Conservation (phyloP, 1,284 basidiomycete species). For the Heterobasidion occidentale region DNA sequence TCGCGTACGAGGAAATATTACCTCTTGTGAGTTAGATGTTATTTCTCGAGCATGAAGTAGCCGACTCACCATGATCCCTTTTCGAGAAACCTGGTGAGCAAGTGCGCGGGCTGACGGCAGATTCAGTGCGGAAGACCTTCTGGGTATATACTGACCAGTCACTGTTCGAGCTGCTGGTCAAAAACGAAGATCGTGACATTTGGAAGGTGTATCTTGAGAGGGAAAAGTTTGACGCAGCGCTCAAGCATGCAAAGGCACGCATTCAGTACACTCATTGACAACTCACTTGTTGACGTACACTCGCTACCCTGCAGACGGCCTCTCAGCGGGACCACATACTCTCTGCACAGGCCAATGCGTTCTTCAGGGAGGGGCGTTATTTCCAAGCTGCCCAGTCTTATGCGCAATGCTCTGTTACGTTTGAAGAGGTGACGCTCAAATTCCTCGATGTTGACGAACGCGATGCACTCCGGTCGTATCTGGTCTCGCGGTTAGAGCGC, state of each 20-base stretch:
- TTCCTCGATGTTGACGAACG: conserved; percentile 88
- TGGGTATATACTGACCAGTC: conserved; percentile 93
- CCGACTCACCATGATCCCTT: background rate
- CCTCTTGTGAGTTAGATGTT: conserved; percentile 53
- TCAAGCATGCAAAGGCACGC: conserved; percentile 75
- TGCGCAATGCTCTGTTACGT: conserved; percentile 80
- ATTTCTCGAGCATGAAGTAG: background rate
- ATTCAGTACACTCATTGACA: background rate
- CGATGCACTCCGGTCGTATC: conserved; percentile 89
- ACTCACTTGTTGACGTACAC: conserved; percentile 1
- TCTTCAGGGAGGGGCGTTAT: conserved; percentile 76
- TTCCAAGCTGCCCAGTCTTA: conserved; percentile 92
- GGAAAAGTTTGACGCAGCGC: conserved; percentile 69
- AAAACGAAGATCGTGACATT: conserved; percentile 88
- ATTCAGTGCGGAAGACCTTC: conserved; percentile 84
- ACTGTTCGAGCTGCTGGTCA: conserved; percentile 83
- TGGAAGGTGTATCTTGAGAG: conserved; percentile 90
- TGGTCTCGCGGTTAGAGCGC: conserved; percentile 82
- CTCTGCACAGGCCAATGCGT: conserved; percentile 79
- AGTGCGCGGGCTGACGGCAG: conserved; percentile 69
- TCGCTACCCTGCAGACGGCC: conserved; percentile 47
- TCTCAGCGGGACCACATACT: conserved; percentile 82
- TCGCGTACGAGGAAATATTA: conserved; percentile 79
- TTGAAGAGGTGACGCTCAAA: conserved; percentile 89
- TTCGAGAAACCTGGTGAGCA: conserved; percentile 64